Percentiles rank a stretch among this genome's conserved stretches.
These are phyloP conservation scores for Penicillium chermesinum DNA, from an alignment of 495 filamentous ascomycete species.

Conservation along the genomic window DNA sequence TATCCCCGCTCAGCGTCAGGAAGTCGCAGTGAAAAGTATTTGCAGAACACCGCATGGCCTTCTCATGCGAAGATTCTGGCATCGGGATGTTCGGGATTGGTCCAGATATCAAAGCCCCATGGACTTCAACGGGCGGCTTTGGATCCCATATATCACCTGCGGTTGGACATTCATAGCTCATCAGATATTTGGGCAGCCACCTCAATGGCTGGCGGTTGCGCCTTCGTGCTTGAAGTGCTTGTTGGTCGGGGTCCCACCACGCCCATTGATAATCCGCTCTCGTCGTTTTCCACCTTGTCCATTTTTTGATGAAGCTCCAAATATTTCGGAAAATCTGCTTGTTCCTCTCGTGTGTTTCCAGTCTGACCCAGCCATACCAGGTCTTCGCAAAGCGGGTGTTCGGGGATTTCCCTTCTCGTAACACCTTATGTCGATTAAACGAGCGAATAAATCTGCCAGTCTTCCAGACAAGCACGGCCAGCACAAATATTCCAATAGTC, in stretches of 20 bases:
- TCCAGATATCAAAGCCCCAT: conserved; percentile 10
- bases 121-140: conserved; percentile 7
- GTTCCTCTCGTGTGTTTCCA: conserved; percentile 28
- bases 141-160: conserved; percentile 30
- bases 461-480: conserved; percentile 41
- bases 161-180: conserved; percentile 22
- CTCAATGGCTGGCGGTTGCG: conserved; percentile 7
- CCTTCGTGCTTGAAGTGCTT: conserved; percentile 15
- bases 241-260: conserved; percentile 40
- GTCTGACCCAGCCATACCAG: conserved; percentile 44
- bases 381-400: conserved; percentile 36
- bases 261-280: conserved; percentile 34
- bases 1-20: background rate
- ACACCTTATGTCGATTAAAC: conserved; percentile 31
- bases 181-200: conserved; percentile 23
- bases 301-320: conserved; percentile 16
- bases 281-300: conserved; percentile 34
- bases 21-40: background rate
- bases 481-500: conserved; percentile 34
- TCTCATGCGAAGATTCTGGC: background rate
- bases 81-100: background rate
- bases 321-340: conserved; percentile 21
- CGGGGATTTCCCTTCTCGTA: conserved; percentile 26
- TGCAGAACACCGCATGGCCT: background rate
- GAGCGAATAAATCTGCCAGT: conserved; percentile 31